These are phyloP conservation scores for Erucastrum elatum DNA, from an alignment of 345 rosid species.

Conservation along the genomic window DNA sequence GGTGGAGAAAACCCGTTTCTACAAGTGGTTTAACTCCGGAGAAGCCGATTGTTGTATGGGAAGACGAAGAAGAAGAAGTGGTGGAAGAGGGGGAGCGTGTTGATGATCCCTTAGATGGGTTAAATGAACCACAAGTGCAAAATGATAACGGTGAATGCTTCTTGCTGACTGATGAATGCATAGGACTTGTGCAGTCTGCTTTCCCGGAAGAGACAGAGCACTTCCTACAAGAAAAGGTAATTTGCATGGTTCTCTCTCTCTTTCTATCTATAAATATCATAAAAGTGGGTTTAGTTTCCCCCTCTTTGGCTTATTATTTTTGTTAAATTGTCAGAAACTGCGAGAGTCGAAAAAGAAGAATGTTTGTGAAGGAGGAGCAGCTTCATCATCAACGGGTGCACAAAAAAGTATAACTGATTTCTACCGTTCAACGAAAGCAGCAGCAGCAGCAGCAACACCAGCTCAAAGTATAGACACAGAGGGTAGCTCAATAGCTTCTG, in stretches of 20 bases:
- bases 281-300: neutral
- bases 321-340: constrained; percentile 21
- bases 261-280: neutral
- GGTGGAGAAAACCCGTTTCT: constrained; percentile 63
- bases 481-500: constrained; percentile 8
- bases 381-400: constrained; percentile 45
- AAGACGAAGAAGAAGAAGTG: constrained; percentile 46
- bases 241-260: neutral
- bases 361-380: constrained; percentile 38
- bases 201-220: constrained; percentile 66
- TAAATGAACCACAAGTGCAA: constrained; percentile 48
- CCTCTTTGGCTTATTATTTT: neutral
- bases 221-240: constrained; percentile 70
- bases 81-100: constrained; percentile 48
- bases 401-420: constrained; percentile 73
- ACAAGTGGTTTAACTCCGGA: constrained; percentile 36
- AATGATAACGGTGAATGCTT: constrained; percentile 54
- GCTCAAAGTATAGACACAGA: constrained; percentile 6
- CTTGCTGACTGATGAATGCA: constrained; percentile 73
- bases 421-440: constrained; percentile 64
- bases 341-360: constrained; percentile 50
- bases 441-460: constrained; percentile 30
- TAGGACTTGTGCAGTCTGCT: constrained; percentile 64
- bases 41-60: constrained; percentile 33
- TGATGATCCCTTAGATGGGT: constrained; percentile 57